Evolutionary conservation across 139 green algal genomes (phyloP).

Genomic region (Diplosphaera chodatii): DNA sequence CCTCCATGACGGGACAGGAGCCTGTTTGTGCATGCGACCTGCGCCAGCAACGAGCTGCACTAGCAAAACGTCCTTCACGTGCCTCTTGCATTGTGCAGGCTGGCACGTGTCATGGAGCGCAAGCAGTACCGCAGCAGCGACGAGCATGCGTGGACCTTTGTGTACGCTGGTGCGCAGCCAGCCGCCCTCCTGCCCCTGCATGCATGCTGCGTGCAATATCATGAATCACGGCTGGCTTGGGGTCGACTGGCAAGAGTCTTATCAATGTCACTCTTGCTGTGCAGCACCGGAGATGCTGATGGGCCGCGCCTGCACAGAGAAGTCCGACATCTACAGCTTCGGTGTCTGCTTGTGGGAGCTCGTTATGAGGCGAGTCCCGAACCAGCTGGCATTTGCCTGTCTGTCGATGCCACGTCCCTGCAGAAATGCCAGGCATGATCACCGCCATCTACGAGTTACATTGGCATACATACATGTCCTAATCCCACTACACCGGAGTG

Average conservation of each 20-base stretch:
- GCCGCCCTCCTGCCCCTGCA: too few species aligned
- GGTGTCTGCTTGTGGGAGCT: background rate
- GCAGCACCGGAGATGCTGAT: background rate
- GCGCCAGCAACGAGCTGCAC: too few species aligned
- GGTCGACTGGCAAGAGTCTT: too few species aligned
- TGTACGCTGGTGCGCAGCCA: background rate
- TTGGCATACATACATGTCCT: too few species aligned
- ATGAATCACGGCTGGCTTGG: too few species aligned
- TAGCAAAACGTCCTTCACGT: too few species aligned
- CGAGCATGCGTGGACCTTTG: background rate
- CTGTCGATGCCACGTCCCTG: background rate
- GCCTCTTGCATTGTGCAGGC: background rate
- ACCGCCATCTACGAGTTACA: too few species aligned
- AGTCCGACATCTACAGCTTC: background rate
- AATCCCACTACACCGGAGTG: too few species aligned
- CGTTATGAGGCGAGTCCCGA: background rate
- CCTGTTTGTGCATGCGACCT: too few species aligned
- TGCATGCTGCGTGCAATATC: background rate
- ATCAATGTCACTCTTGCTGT: too few species aligned
- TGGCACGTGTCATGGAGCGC: background rate
- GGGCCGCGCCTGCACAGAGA: background rate
- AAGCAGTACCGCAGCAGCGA: background rate
- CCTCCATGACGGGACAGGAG: too few species aligned
- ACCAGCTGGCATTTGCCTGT: background rate
- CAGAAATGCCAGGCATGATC: too few species aligned